Evolutionary conservation across 306 rosid genomes (phyloP), one percentile per base, ranked within the genome.

Genomic region (Geum urbanum): DNA sequence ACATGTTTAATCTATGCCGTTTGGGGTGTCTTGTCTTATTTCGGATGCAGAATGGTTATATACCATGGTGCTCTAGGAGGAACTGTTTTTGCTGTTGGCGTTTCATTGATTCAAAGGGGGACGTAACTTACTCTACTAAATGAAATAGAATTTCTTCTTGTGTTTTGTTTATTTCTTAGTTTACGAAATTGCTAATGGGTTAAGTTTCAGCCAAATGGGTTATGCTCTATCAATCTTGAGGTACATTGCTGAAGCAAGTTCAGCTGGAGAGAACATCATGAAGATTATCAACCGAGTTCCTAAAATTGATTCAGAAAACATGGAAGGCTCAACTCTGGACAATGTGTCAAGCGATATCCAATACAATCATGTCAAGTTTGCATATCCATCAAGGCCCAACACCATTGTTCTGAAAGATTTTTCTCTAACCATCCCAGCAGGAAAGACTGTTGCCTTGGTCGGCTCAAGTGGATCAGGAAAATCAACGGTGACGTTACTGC

Each of bases 311-410:
- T 75, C 70, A 16, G 69, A 75, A 8, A 48, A 67, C 56, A 14
- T 51, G 63, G 53, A 52, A 41, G 79, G 74, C 19, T 4, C 10
- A 40, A 41, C 41, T 12, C 3, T 75, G 15, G 74, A 68, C 8
- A n/a, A 50, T 69, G 48, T 60, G 22, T 39, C 74, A 1, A 58
- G 79, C 1, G 35, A 37, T 49, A 49, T 75, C 0, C 63, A 68
- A 32, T 75, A 60, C 27, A 69, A 61, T 41, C 52, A 16, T 16
- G 63, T 68, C 6, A 61, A 68, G 14, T 68, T 75, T 50, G 63
- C 79, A 4, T 68, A 68, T 16, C 79, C 70, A 16, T 68, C 79
- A 50, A 68, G 79, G 20, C 79, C 70, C 7, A 63, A 75, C 8
- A 59, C 18, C 50, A 11, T 75, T 10, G 18, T 75, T 0, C 56